phyloP scores from a whole-genome alignment of 306 rosid genomes.

The Quercus dentata region DNA sequence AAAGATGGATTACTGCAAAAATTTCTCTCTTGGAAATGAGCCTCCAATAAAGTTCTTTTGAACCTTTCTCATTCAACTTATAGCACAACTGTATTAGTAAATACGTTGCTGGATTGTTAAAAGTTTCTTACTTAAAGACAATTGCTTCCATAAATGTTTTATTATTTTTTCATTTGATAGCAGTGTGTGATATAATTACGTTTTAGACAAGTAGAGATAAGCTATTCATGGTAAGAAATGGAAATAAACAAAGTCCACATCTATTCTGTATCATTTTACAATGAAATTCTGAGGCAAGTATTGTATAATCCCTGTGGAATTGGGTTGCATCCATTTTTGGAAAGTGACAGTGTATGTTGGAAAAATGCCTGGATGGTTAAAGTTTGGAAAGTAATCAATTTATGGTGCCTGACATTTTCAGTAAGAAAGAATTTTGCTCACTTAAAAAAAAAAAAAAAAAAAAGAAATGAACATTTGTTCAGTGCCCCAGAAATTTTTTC shows the following conservation, averaged over 20 bases:
- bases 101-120: not conserved
- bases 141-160: not conserved
- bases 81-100: not conserved
- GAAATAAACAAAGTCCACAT: not conserved
- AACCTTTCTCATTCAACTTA: not conserved
- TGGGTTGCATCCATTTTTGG: not conserved
- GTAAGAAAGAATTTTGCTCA: not conserved
- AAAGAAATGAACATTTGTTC: not conserved
- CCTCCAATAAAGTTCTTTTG: not conserved
- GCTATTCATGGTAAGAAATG: not conserved
- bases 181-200: not conserved
- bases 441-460: not conserved
- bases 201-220: not conserved
- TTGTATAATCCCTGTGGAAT: too few species aligned
- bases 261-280: not conserved
- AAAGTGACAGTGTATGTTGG: not conserved
- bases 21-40: not conserved
- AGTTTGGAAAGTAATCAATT: not conserved
- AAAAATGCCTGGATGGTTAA: not conserved
- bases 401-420: not conserved
- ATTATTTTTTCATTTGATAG: not conserved
- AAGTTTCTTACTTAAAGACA: not conserved
- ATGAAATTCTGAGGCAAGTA: not conserved
- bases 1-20: not conserved
- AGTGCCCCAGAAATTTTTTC: not conserved